Conservation (phyloP, 768 basidiomycete species). For the Naganishia vaughanmartiniae region DNA sequence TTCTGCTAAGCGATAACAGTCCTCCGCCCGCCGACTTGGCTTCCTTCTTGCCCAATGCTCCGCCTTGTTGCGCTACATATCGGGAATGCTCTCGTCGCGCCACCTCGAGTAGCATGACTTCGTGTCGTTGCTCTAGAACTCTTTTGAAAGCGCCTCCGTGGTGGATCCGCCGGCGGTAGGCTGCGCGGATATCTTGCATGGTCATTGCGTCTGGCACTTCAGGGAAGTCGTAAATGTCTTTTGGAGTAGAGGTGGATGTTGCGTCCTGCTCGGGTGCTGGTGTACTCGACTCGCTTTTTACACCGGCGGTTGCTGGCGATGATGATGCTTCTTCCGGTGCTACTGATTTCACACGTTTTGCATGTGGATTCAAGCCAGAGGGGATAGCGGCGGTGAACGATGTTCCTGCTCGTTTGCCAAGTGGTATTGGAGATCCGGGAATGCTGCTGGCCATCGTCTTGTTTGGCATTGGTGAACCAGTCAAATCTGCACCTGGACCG, state of each 20-base stretch:
- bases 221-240: constrained; percentile 2
- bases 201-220: background rate
- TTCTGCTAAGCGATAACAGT: background rate
- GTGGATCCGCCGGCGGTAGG: constrained; percentile 7
- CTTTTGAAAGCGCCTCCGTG: constrained; percentile 3
- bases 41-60: constrained; percentile 13
- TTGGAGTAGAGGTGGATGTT: background rate
- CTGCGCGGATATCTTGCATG: constrained; percentile 1
- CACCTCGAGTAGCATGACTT: constrained; percentile 3
- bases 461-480: constrained; percentile 1
- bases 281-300: constrained; percentile 4
- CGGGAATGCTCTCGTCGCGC: background rate
- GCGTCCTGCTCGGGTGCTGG: background rate
- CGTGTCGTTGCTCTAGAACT: constrained; percentile 11
- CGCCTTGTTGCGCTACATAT: background rate
- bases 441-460: background rate
- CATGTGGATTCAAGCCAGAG: constrained; percentile 18
- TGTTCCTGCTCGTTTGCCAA: background rate
- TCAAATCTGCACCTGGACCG: background rate
- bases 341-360: constrained; percentile 12
- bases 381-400: background rate
- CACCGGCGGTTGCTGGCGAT: constrained; percentile 1
- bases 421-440: constrained; percentile 6
- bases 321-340: constrained; percentile 6
- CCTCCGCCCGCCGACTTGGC: constrained; percentile 11